phyloP scores from a whole-genome alignment of 2,329 filamentous ascomycete genomes.

The Penicillium glabrum region DNA sequence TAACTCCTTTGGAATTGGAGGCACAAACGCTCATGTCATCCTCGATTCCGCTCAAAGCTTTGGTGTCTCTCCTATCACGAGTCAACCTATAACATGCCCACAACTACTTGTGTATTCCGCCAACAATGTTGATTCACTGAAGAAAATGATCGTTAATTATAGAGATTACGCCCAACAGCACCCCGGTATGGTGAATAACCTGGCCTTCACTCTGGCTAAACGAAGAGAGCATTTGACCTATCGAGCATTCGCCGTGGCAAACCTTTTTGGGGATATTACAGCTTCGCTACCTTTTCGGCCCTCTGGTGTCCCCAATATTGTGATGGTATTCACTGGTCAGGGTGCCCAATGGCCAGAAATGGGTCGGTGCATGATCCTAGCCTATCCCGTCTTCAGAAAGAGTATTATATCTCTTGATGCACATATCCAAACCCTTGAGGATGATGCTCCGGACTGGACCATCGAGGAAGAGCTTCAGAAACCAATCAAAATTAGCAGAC shows the following conservation, averaged over 20 bases:
- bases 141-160: constrained; percentile 16
- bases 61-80: neutral
- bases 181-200: constrained; percentile 14
- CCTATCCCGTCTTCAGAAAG: neutral
- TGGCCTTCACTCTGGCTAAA: constrained; percentile 25
- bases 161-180: constrained; percentile 18
- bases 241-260: constrained; percentile 9
- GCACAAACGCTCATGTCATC: constrained; percentile 20
- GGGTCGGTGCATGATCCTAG: neutral
- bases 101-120: constrained; percentile 24
- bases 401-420: constrained; percentile 1
- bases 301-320: neutral
- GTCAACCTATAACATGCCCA: neutral
- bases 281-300: neutral
- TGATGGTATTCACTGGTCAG: constrained; percentile 4
- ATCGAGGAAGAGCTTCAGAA: constrained; percentile 3
- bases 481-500: neutral
- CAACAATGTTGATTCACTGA: constrained; percentile 22
- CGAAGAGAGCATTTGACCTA: constrained; percentile 17
- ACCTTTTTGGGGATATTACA: neutral
- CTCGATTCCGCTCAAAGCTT: constrained; percentile 5
- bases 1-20: constrained; percentile 24
- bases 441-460: neutral
- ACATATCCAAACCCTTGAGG: neutral
- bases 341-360: constrained; percentile 10